Conservation (phyloP, 2,329 filamentous ascomycete genomes). For the Plenodomus lindquistii region DNA sequence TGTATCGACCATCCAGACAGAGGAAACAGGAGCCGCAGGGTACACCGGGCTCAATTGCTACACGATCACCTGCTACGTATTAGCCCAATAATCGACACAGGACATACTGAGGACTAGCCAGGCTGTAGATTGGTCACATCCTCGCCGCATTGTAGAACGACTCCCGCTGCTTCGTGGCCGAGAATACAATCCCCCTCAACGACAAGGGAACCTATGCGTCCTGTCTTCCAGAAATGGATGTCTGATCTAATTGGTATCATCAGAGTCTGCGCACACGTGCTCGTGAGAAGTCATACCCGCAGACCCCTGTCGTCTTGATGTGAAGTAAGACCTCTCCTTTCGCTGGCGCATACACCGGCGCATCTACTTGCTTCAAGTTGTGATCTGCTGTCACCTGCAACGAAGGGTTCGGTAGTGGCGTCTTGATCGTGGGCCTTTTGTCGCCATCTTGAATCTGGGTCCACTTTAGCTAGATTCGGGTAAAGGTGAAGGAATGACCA, state of each 20-base stretch:
- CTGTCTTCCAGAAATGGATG: slow-evolving; percentile 70
- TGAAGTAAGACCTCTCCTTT: slow-evolving; percentile 62
- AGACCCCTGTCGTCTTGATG: slow-evolving; percentile 66
- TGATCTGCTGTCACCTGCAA: slow-evolving; percentile 65
- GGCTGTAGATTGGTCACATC: slow-evolving; percentile 58
- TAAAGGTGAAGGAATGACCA: slow-evolving; percentile 1
- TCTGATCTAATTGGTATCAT: slow-evolving; percentile 55
- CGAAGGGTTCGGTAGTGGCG: slow-evolving; percentile 55
- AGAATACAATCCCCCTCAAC: slow-evolving; percentile 67
- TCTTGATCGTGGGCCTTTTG: slow-evolving; percentile 17
- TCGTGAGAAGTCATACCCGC: slow-evolving; percentile 53
- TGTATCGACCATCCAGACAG: slow-evolving; percentile 64
- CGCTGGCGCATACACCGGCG: slow-evolving; percentile 59
- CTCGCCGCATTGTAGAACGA: slow-evolving; percentile 61
- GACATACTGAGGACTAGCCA: slow-evolving; percentile 30
- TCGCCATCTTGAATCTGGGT: slow-evolving; percentile 14
- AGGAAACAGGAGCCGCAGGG: slow-evolving; percentile 65
- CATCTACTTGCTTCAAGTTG: slow-evolving; percentile 59
- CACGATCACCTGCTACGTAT: slow-evolving; percentile 58
- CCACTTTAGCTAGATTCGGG: slow-evolving; percentile 5
- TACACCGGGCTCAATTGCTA: slow-evolving; percentile 69
- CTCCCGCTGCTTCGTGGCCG: slow-evolving; percentile 66
- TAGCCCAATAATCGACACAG: neutral
- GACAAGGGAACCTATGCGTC: slow-evolving; percentile 64
- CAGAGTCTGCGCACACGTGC: neutral